Conservation (phyloP, 2,329 filamentous ascomycete species). For the Trichoderma atroviride region DNA sequence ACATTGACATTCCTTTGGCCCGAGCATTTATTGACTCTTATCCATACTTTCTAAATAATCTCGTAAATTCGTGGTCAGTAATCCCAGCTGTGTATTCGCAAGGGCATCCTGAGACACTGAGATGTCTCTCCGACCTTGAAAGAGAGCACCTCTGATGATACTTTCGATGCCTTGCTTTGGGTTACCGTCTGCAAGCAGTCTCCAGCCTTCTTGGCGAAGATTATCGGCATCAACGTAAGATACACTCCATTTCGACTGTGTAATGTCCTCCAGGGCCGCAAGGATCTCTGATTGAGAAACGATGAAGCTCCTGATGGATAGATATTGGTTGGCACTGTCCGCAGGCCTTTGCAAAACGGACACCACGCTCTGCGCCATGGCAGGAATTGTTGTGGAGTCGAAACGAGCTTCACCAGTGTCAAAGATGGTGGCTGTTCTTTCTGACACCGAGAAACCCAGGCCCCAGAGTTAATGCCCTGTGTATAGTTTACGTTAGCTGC, state of each 20-base stretch:
- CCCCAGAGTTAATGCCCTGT: neutral
- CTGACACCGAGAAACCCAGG: neutral
- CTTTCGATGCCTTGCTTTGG: neutral
- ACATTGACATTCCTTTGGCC: neutral
- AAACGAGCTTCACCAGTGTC: constrained; percentile 8
- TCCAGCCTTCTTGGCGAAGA: neutral
- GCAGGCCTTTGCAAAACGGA: neutral
- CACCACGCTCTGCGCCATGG: neutral
- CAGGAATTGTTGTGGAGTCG: neutral
- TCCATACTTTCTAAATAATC: neutral
- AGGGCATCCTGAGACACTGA: neutral
- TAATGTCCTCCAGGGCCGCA: neutral
- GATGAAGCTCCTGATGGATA: neutral
- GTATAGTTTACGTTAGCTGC: neutral
- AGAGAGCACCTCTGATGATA: neutral
- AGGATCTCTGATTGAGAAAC: neutral
- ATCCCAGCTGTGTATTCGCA: neutral
- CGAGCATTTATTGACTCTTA: neutral
- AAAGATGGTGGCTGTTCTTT: constrained; percentile 1
- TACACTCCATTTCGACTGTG: neutral
- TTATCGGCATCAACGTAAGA: neutral
- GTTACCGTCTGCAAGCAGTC: neutral
- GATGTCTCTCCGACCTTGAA: neutral
- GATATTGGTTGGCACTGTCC: neutral
- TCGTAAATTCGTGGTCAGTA: neutral